Base-by-base conservation (phyloP, 177 flowering plant species). In the Vitis hybrid region DNA sequence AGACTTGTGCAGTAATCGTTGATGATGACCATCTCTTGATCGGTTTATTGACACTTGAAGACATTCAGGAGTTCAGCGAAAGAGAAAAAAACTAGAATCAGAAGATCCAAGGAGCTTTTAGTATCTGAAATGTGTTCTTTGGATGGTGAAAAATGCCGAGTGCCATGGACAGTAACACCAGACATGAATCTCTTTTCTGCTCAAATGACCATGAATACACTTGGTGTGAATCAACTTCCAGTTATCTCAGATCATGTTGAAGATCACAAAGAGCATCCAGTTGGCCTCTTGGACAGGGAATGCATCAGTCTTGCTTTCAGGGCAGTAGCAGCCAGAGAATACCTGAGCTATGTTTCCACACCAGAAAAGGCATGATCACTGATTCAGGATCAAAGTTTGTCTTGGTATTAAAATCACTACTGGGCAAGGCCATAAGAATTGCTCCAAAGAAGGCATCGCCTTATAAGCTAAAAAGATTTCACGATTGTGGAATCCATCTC, bases 1-100 rank as follows among this genome's bases (percentile, higher is more conserved):
- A 92, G 74, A 78, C 88, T 51, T 92, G 86, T 86, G 97, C 95
- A 18, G 55, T 92, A 50, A 81, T 94, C 62, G 87, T 86, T 64
- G 89, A 92, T 80, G 62, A 69, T 26, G 73, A 81, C 7, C 78
- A 80, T 72, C 67, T 68, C 61, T 73, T 88, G 51, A 67, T 84
- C 15, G 95, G 95, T 64, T 66, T 88, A 52, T 65, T 94, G 29
- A 89, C 93, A 13, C 90, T 92, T 66, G 80, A 59, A 58, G 91
- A 86, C 71, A 85, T 94, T 77, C 84, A 86, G 74, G 83, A 84
- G 45, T 92, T 89, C 80, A 76, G 84, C 78, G 80, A 64, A 81
- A 65, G 67, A 39, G 76, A 74, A 15, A 78, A n/a, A 74, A 73
- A 59, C 71, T 56, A 77, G 77, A 78, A 74, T 54, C 52, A 62